Evolutionary conservation across 768 basidiomycete species (phyloP).

Genomic region (Leucocoprinus birnbaumii): DNA sequence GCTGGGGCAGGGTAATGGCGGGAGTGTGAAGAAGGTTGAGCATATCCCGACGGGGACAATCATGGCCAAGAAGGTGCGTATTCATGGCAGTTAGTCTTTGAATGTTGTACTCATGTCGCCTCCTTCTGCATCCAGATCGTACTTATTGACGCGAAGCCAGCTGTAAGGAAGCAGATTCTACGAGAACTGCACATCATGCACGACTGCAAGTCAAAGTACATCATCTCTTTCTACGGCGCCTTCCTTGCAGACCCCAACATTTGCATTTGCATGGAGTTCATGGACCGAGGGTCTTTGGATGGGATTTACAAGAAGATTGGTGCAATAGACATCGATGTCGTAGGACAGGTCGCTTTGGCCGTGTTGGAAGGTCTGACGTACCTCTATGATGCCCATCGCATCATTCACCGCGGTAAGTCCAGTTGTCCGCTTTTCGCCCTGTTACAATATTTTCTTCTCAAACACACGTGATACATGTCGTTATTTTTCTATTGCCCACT

Average conservation of each 20-base stretch:
- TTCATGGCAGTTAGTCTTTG: background rate
- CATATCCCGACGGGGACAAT: conserved; percentile 87
- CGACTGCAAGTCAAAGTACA: conserved; percentile 89
- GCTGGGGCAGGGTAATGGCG: conserved; percentile 94
- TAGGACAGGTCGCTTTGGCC: conserved; percentile 91
- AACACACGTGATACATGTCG: background rate
- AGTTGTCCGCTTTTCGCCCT: background rate
- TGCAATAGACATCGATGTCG: conserved; percentile 87
- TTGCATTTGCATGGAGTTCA: conserved; percentile 97
- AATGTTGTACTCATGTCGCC: background rate
- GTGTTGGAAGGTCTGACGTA: conserved; percentile 95
- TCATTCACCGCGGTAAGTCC: conserved; percentile 94
- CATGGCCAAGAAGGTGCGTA: conserved; percentile 96
- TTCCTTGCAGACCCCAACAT: conserved; percentile 97
- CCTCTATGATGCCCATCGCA: conserved; percentile 94
- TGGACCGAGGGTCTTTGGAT: conserved; percentile 93
- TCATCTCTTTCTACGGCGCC: conserved; percentile 96
- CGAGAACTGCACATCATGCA: conserved; percentile 99
- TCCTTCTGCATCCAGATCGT: conserved; percentile 63
- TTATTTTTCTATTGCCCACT: too few relatives aligned
- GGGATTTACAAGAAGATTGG: conserved; percentile 96
- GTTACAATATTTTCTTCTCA: too few relatives aligned
- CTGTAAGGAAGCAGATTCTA: conserved; percentile 95
- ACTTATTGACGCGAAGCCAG: conserved; percentile 93
- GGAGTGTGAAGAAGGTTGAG: conserved; percentile 95